Evolutionary conservation across 2,329 filamentous ascomycete species (phyloP).

Genomic region (Colletotrichum musicola): DNA sequence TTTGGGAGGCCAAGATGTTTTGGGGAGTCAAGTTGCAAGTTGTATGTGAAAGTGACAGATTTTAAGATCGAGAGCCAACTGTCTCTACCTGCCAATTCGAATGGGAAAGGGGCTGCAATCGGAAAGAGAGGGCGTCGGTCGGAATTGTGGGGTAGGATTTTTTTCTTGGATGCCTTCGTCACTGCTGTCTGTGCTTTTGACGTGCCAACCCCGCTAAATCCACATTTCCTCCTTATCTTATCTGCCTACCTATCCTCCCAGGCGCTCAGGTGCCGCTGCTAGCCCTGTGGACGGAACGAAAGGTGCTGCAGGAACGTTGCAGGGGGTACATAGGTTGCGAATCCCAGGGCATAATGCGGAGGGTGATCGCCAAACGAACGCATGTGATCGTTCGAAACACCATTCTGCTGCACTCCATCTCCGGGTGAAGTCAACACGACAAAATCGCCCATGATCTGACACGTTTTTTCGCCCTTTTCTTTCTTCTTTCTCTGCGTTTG

Average conservation of each 20-base stretch:
- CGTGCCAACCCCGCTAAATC: constrained; percentile 36
- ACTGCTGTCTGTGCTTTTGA: constrained; percentile 17
- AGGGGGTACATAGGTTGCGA: constrained; percentile 19
- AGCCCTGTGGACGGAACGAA: constrained; percentile 34
- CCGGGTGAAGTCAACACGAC: not conserved
- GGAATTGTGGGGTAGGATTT: constrained; percentile 31
- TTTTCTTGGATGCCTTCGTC: constrained; percentile 23
- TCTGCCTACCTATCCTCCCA: not conserved
- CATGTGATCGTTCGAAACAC: constrained; percentile 37
- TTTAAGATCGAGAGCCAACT: not conserved
- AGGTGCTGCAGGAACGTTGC: constrained; percentile 38
- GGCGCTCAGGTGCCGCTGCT: constrained; percentile 19
- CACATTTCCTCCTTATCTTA: constrained; percentile 33
- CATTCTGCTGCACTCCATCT: not conserved
- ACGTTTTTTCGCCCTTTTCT: not conserved
- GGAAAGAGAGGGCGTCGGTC: constrained; percentile 21
- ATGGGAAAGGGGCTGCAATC: constrained; percentile 2
- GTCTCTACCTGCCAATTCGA: constrained; percentile 7
- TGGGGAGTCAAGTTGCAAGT: not conserved
- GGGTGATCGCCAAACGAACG: constrained; percentile 26
- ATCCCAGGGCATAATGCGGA: constrained; percentile 3
- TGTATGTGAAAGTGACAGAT: not conserved
- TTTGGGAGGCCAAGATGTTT: not conserved
- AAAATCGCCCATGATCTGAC: not conserved
- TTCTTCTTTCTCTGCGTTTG: not conserved